phyloP scores from a whole-genome alignment of 1,284 basidiomycete species.

The Crucibulum parvulum region DNA sequence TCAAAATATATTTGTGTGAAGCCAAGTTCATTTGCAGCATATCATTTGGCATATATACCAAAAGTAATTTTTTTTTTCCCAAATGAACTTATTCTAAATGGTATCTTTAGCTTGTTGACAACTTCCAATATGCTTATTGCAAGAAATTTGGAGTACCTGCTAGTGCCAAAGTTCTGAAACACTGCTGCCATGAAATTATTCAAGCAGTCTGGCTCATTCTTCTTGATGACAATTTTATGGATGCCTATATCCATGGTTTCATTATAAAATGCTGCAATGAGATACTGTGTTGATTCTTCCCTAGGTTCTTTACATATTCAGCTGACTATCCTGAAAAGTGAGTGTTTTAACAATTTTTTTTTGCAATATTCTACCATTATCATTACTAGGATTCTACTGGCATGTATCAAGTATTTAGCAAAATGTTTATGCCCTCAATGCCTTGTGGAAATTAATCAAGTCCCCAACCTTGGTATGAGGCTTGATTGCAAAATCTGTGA shows the following conservation, averaged over 20 bases:
- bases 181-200: constrained; percentile 37
- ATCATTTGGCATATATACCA: constrained; percentile 28
- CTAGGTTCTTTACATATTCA: constrained; percentile 41
- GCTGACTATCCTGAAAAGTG: constrained; percentile 50
- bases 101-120: constrained; percentile 24
- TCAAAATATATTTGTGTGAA: constrained; percentile 33
- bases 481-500: constrained; percentile 14
- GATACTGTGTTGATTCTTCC: constrained; percentile 30
- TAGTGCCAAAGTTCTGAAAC: constrained; percentile 23
- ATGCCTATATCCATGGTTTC: constrained; percentile 36
- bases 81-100: constrained; percentile 8
- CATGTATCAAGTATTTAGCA: constrained; percentile 28
- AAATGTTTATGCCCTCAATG: constrained; percentile 34
- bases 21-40: constrained; percentile 13
- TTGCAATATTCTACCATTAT: not conserved
- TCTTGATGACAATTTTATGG: constrained; percentile 27
- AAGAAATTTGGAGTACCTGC: constrained; percentile 11
- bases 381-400: constrained; percentile 30
- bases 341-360: constrained; percentile 8
- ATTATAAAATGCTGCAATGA: constrained; percentile 36
- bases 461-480: constrained; percentile 21
- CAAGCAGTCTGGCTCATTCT: constrained; percentile 35
- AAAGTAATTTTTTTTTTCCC: constrained; percentile 10
- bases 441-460: constrained; percentile 17
- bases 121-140: constrained; percentile 20